Evolutionary conservation across 2,329 filamentous ascomycete genomes (phyloP), one percentile per base, ranked within the genome.

Genomic region (Claviceps monticola): DNA sequence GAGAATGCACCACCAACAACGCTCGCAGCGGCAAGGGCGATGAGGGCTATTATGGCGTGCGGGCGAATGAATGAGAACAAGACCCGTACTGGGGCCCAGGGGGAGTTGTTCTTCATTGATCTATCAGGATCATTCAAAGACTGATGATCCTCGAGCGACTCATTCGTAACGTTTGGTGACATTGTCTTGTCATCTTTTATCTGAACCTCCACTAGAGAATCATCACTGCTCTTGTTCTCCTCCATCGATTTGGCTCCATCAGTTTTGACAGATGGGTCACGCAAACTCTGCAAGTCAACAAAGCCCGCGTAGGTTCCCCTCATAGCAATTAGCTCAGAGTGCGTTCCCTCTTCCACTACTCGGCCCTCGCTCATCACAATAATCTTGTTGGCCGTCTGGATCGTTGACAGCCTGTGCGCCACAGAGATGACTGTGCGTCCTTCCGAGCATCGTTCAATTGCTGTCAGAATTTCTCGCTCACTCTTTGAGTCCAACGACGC

Each of bases 1-100:
- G 71, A 71, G 59, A 73, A 77, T 2, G 72, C 71, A 46, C 69
- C 69, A 16, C 80, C 81, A 26, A 84, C 74, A 41, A 83, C 70
- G n/a, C 43, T 50, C 41, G 41, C 49, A 8, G 41, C 47, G 23
- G 21, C 47, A 49, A 49, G 47, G 9, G 47, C 47, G 8, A 49
- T 16, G 37, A 53, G 48, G 16, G 49, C 48, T n/a, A 48, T 48
- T 16, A 55, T 39, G 39, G 46, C 37, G n/a, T 56, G 51, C 39
- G 55, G 56, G 19, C 54, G 39, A 8, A 56, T 23, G 16, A 50
- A 49, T 13, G 34, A 51, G 34, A 48, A 21, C 14, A 51, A 16
- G 42, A 37, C 42, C 4, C 48, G 51, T 41, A n/a, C 19, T 9
- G 47, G 21, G 9, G 47, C 4, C 47, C 47, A 49, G 5, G 47